A percentile compares a stretch with the other conserved stretches of the same genome.
Conservation (phyloP, 352 stramenopile genomes). For the Saprolegnia parasitica region DNA sequence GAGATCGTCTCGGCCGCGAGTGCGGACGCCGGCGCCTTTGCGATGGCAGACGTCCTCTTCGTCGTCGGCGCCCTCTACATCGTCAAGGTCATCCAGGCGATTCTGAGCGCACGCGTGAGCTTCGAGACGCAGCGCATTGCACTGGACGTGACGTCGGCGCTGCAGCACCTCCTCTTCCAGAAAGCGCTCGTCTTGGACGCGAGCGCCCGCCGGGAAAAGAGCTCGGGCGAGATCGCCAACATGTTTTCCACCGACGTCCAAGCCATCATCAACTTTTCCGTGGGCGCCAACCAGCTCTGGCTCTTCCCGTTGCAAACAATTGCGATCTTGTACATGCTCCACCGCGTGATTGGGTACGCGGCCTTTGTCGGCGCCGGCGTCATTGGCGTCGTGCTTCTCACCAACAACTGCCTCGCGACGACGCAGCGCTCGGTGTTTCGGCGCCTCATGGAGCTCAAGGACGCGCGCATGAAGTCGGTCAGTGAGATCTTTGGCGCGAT, state of each 20-base stretch:
- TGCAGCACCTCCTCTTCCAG: conserved; percentile 75
- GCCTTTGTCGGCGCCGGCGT: conserved; percentile 39
- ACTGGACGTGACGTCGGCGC: conserved; percentile 52
- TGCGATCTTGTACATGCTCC: conserved; percentile 17
- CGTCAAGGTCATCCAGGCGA: conserved; percentile 46
- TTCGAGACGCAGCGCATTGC: conserved; percentile 55
- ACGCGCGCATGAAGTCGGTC: conserved; percentile 42
- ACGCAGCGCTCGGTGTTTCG: conserved; percentile 25
- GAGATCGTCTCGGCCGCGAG: conserved; percentile 5
- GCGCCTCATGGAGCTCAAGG: conserved; percentile 35
- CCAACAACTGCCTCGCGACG: conserved; percentile 35
- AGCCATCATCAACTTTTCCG: conserved; percentile 46
- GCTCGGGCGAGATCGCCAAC: conserved; percentile 50
- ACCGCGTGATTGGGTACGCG: conserved; percentile 29
- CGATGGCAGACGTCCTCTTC: conserved; percentile 31
- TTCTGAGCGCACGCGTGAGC: conserved; percentile 57
- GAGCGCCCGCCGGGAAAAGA: conserved; percentile 40
- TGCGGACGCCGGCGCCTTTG: neutral
- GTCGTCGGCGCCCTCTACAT: conserved; percentile 43
- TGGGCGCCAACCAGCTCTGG: conserved; percentile 26
- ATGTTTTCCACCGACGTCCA: conserved; percentile 65
- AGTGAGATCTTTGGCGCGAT: conserved; percentile 58
- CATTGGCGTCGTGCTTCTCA: conserved; percentile 43
- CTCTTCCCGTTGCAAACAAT: conserved; percentile 19
- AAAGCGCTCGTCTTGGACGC: conserved; percentile 53